Evolutionary conservation across 257 asterid genomes (phyloP).

Genomic region (Petrea volubilis): DNA sequence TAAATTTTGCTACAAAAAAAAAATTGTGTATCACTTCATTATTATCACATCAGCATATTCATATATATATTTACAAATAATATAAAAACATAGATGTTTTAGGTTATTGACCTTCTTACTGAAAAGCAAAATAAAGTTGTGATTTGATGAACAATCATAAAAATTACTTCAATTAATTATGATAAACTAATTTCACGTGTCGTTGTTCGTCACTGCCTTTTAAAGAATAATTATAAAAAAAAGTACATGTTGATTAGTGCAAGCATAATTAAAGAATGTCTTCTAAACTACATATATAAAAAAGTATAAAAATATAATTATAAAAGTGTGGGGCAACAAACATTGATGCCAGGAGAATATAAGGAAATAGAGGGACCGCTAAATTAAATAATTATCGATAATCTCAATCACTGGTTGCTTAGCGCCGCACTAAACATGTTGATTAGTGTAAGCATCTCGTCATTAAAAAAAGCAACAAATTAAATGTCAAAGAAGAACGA

Average conservation of each 20-base stretch:
- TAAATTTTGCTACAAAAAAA: too few relatives aligned
- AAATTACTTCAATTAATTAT: too few relatives aligned
- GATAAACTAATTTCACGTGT: neutral
- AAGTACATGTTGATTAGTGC: too few relatives aligned
- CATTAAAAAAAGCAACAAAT: constrained; percentile 9
- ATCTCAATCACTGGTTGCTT: constrained; percentile 27
- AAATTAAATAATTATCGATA: neutral
- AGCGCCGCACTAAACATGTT: constrained; percentile 7
- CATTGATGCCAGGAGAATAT: neutral
- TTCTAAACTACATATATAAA: neutral
- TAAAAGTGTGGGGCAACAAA: neutral
- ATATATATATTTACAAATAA: too few relatives aligned
- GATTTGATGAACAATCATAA: too few relatives aligned
- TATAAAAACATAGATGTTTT: too few relatives aligned
- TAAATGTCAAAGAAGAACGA: neutral
- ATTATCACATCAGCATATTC: too few relatives aligned
- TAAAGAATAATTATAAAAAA: too few relatives aligned
- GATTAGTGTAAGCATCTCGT: constrained; percentile 22
- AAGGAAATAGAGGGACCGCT: neutral
- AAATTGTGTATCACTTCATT: too few relatives aligned
- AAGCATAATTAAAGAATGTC: neutral
- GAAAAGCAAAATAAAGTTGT: neutral
- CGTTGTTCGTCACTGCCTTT: too few relatives aligned
- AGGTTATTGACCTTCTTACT: too few relatives aligned
- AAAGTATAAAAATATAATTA: neutral